Conservation (phyloP, 805 yeast species). For the Wickerhamomyces bisporus region DNA sequence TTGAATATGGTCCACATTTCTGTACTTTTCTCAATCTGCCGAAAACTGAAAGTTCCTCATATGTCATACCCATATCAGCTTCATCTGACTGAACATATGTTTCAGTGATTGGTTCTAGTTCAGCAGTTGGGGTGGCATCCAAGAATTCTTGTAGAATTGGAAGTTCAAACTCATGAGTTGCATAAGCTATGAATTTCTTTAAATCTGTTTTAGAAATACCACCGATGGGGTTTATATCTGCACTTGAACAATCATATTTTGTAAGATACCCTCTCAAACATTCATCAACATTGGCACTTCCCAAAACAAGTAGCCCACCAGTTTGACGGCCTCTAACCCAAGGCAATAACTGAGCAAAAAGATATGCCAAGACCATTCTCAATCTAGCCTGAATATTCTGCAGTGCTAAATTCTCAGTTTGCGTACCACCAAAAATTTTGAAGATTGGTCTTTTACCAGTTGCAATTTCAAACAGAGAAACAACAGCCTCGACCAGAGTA, state of each 20-base stretch:
- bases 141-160: conserved; percentile 77
- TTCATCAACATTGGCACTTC: conserved; percentile 97
- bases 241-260: conserved; percentile 95
- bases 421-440: conserved; percentile 90
- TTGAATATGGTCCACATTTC: conserved; percentile 94
- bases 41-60: conserved; percentile 86
- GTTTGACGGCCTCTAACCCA: conserved; percentile 77
- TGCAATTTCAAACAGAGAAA: conserved; percentile 74
- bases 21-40: conserved; percentile 89
- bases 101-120: conserved; percentile 91
- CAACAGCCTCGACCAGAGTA: conserved; percentile 65
- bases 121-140: conserved; percentile 96
- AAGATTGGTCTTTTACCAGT: conserved; percentile 88
- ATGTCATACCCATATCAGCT: conserved; percentile 97
- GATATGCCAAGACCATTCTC: conserved; percentile 89
- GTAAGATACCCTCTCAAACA: conserved; percentile 93
- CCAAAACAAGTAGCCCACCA: conserved; percentile 81
- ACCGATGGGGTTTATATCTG: conserved; percentile 98
- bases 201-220: conserved; percentile 94
- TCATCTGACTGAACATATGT: conserved; percentile 94
- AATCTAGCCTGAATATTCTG: conserved; percentile 96
- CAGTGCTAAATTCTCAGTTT: conserved; percentile 85
- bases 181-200: conserved; percentile 79
- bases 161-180: conserved; percentile 59
- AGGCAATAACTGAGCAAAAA: conserved; percentile 91